Evolutionary conservation across 2,329 filamentous ascomycete species (phyloP), one percentile per base, ranked within the genome.

Genomic region (Phaeophleospora eucalypticola): DNA sequence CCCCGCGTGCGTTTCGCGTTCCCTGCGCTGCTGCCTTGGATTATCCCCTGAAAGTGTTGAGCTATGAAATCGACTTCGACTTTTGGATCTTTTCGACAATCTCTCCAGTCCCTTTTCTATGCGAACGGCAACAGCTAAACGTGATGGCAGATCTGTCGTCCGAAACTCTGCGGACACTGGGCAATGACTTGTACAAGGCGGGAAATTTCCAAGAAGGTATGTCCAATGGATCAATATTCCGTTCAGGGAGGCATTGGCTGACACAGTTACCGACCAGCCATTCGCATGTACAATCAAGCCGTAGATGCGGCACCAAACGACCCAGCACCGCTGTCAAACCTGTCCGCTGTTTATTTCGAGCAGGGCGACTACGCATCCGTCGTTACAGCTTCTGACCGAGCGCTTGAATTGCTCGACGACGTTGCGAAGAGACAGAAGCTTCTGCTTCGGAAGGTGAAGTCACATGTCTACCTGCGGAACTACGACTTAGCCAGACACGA

Each of bases 101-200:
- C n/a, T n/a, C n/a, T n/a, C n/a, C n/a, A n/a, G n/a, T n/a, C n/a
- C n/a, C n/a, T n/a, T n/a, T n/a, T n/a, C n/a, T n/a, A n/a, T n/a
- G n/a, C n/a, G n/a, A n/a, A n/a, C n/a, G n/a, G n/a, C n/a, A n/a
- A n/a, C n/a, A n/a, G n/a, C n/a, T n/a, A n/a, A n/a, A n/a, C n/a
- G n/a, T n/a, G n/a, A n/a, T n/a, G n/a, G n/a, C n/a, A n/a, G n/a
- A n/a, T n/a, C n/a, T n/a, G n/a, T n/a, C n/a, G n/a, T 41, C 20
- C 17, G 21, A 21, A 7, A 27, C 19, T 24, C 19, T 41, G 15
- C 18, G 38, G 21, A n/a, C n/a, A 16, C 29, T 47, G 19, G 55
- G 53, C 35, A 58, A 58, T 27, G 49, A 44, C 14, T 19, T 51
- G 10, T 53, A 53, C 44, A 52, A 53, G 42, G 43, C 43, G 2